phyloP scores from a whole-genome alignment of 306 rosid species.

The Cajanus cajan region DNA sequence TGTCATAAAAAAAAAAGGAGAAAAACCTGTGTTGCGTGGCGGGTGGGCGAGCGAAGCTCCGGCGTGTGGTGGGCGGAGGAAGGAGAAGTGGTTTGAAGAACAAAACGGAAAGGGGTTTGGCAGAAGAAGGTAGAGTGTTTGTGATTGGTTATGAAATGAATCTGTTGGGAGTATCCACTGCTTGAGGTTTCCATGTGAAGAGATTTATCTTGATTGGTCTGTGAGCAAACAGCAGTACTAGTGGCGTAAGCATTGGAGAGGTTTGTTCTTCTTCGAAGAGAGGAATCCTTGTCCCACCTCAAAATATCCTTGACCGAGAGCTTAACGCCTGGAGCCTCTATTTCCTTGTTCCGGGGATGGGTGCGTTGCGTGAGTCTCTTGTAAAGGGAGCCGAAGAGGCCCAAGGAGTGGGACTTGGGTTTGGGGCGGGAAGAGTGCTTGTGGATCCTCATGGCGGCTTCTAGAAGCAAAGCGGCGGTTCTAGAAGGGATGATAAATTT shows the following conservation, averaged over 20 bases:
- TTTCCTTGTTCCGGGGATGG: slow-evolving; percentile 48
- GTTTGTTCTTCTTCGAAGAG: no score
- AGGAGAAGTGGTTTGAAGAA: slow-evolving; percentile 49
- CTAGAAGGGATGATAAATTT: slow-evolving; percentile 70
- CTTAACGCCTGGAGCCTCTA: slow-evolving; percentile 29
- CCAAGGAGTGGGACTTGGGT: slow-evolving; percentile 45
- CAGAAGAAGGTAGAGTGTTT: slow-evolving; percentile 39
- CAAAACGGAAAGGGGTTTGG: slow-evolving; percentile 83
- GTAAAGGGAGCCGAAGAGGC: slow-evolving; percentile 65
- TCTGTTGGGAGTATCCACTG: slow-evolving; percentile 39
- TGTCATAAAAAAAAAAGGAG: background rate
- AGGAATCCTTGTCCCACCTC: slow-evolving; percentile 39
- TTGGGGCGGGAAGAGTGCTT: slow-evolving; percentile 49
- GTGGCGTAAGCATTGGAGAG: background rate
- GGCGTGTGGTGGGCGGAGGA: slow-evolving; percentile 68
- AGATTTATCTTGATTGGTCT: slow-evolving; percentile 51
- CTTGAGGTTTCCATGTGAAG: slow-evolving; percentile 47
- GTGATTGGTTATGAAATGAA: slow-evolving; percentile 26
- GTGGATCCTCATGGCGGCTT: slow-evolving; percentile 86
- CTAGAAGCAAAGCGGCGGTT: slow-evolving; percentile 76
- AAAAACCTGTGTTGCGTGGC: slow-evolving; percentile 60
- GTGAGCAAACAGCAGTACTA: slow-evolving; percentile 64
- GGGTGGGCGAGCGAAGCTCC: slow-evolving; percentile 62
- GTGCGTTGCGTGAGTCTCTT: slow-evolving; percentile 54
- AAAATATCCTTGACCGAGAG: slow-evolving; percentile 43